phyloP scores from a whole-genome alignment of 2,329 filamentous ascomycete genomes.

The Claviceps digitariae region DNA sequence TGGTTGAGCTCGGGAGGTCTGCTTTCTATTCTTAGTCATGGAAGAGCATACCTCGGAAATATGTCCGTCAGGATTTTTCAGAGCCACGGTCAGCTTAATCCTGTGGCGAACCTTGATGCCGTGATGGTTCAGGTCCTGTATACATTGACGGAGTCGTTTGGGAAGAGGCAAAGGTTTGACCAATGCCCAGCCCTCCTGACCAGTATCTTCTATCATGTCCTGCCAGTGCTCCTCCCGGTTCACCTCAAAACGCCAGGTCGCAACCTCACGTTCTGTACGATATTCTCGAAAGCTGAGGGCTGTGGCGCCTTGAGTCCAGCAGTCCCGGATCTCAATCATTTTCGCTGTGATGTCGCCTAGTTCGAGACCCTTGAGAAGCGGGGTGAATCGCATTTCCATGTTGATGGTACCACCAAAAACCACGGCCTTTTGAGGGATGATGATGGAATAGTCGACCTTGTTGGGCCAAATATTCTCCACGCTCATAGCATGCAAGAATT shows the following conservation, averaged over 20 bases:
- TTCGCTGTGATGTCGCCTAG: conserved; percentile 73
- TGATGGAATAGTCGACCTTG: conserved; percentile 92
- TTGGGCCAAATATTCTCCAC: conserved; percentile 97
- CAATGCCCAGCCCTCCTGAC: conserved; percentile 51
- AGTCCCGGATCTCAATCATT: conserved; percentile 66
- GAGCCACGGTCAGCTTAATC: conserved; percentile 76
- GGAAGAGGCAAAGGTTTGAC: conserved; percentile 57
- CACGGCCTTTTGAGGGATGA: conserved; percentile 85
- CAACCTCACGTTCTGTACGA: conserved; percentile 51
- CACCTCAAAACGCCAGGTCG: conserved; percentile 42
- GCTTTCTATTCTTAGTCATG: not conserved
- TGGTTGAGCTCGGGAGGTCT: no score
- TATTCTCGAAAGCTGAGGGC: conserved; percentile 38
- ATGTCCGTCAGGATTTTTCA: conserved; percentile 91
- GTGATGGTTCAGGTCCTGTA: conserved; percentile 79
- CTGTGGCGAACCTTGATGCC: conserved; percentile 91
- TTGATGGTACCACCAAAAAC: conserved; percentile 82
- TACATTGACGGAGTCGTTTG: conserved; percentile 65
- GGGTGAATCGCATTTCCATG: conserved; percentile 76
- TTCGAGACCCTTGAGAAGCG: conserved; percentile 74
- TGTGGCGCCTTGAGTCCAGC: conserved; percentile 35
- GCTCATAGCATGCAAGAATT: conserved; percentile 78
- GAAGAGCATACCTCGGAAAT: conserved; percentile 58
- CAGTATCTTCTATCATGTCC: conserved; percentile 53
- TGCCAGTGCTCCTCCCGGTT: conserved; percentile 50